These are phyloP conservation scores for Diplodia seriata DNA, from an alignment of 2,329 filamentous ascomycete genomes.

Conservation along the genomic window DNA sequence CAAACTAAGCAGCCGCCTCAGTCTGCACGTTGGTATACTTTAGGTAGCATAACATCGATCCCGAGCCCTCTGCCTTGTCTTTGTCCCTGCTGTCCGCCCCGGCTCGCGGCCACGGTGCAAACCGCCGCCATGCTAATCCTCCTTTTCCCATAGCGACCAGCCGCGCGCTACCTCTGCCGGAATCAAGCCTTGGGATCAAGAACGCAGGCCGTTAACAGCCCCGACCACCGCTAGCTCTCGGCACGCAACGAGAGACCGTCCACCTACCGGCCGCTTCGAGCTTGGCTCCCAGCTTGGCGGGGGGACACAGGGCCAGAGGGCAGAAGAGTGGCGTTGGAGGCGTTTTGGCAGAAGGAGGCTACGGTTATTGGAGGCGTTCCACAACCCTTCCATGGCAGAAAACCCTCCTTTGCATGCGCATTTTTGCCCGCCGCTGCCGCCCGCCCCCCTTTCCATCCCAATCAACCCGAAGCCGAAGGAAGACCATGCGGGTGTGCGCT, in stretches of 20 bases:
- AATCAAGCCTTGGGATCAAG: background rate
- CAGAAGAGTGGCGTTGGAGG: background rate
- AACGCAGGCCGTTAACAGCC: background rate
- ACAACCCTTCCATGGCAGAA: background rate
- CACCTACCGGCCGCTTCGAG: conserved; percentile 7
- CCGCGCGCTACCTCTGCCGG: background rate
- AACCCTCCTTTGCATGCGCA: background rate
- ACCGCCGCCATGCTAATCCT: background rate
- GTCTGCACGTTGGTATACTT: no score
- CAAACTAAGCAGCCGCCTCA: background rate
- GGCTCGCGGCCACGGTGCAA: background rate
- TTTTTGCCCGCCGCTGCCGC: background rate
- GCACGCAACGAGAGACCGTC: background rate
- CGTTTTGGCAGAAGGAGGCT: background rate
- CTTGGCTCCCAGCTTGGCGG: conserved; percentile 19
- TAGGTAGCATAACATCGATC: background rate
- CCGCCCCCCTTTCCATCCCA: background rate
- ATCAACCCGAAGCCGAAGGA: background rate
- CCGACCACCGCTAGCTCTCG: conserved; percentile 12
- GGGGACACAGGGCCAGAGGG: background rate
- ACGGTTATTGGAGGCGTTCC: conserved; percentile 1
- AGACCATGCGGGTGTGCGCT: background rate
- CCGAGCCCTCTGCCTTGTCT: background rate
- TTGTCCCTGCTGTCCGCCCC: background rate
- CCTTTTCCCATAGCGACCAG: background rate